These are phyloP conservation scores for Isatis tinctoria DNA, from an alignment of 345 rosid species.

Conservation along the genomic window DNA sequence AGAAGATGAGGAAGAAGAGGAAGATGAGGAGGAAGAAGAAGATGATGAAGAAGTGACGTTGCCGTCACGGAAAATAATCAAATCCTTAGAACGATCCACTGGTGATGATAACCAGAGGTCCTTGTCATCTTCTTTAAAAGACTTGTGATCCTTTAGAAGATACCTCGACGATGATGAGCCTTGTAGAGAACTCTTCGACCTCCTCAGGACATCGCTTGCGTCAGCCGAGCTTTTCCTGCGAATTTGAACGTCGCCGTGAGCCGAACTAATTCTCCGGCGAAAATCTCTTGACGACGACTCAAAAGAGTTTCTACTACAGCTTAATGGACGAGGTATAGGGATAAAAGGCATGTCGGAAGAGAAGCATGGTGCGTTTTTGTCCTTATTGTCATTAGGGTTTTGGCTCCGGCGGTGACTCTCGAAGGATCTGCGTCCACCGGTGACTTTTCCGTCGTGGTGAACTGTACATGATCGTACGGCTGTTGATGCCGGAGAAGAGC, in stretches of 20 bases:
- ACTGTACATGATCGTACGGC: constrained; percentile 58
- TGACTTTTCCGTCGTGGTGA: constrained; percentile 43
- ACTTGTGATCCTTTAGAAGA: constrained; percentile 54
- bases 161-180: constrained; percentile 48
- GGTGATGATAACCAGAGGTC: constrained; percentile 41
- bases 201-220: constrained; percentile 30
- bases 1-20: constrained; percentile 1
- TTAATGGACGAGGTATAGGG: constrained; percentile 47
- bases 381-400: constrained; percentile 31
- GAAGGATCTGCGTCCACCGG: constrained; percentile 37
- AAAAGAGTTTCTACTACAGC: constrained; percentile 26
- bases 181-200: constrained; percentile 23
- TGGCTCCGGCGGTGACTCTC: constrained; percentile 40
- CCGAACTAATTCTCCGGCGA: constrained; percentile 44
- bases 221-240: constrained; percentile 73
- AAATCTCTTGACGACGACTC: constrained; percentile 14
- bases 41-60: constrained; percentile 36
- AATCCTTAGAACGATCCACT: constrained; percentile 33
- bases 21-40: constrained; percentile 21
- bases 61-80: constrained; percentile 22
- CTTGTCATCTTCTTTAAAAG: constrained; percentile 32
- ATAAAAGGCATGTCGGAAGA: constrained; percentile 26
- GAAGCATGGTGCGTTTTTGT: constrained; percentile 42
- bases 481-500: constrained; percentile 81
- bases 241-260: constrained; percentile 15